A percentile compares a stretch with the other conserved stretches of the same genome.
phyloP scores from a whole-genome alignment of 2,329 filamentous ascomycete species.

The Fusarium sp. region DNA sequence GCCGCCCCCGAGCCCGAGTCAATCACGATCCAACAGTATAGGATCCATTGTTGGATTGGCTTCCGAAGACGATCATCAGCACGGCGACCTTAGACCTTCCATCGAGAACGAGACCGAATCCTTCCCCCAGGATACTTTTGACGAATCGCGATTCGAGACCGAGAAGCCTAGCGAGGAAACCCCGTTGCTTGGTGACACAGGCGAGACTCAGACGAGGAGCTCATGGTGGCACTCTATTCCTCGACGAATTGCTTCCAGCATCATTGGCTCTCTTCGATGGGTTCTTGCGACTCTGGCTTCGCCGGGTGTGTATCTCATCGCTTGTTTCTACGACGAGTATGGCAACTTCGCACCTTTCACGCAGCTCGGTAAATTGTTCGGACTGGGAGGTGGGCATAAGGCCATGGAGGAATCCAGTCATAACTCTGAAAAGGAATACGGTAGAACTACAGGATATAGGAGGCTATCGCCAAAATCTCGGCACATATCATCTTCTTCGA shows the following conservation, averaged over 20 bases:
- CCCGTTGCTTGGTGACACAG: constrained; percentile 62
- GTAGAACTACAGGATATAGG: constrained; percentile 46
- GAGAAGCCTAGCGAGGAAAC: constrained; percentile 69
- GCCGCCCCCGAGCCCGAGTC: constrained; percentile 65
- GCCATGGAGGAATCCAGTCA: constrained; percentile 45
- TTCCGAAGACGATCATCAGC: constrained; percentile 52
- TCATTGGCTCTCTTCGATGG: constrained; percentile 82
- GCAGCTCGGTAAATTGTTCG: constrained; percentile 75
- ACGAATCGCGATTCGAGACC: constrained; percentile 53
- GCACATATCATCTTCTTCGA: constrained; percentile 52
- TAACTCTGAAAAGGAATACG: constrained; percentile 45
- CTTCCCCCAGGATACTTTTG: constrained; percentile 52
- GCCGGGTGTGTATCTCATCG: constrained; percentile 84
- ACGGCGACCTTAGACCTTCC: constrained; percentile 48
- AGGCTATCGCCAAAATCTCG: constrained; percentile 44
- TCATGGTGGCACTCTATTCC: constrained; percentile 69
- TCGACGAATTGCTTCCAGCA: constrained; percentile 74
- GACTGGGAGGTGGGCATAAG: constrained; percentile 59
- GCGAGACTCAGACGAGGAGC: constrained; percentile 52
- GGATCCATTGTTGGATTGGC: constrained; percentile 62
- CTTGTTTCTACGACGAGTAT: constrained; percentile 83
- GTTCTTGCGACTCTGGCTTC: constrained; percentile 81
- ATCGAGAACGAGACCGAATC: constrained; percentile 48
- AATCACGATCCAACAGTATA: constrained; percentile 71
- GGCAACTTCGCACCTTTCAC: constrained; percentile 82